Evolutionary conservation across 306 rosid genomes (phyloP).

Genomic region (apple (Malus domestica)): ASM211411v1 NC_041795.1:3159001-3159500

Average conservation of each 20-base stretch:
- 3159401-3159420: too few relatives aligned
- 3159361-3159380: background rate
- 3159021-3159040: too few relatives aligned
- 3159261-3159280: conserved; percentile 14
- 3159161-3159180: background rate
- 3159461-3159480: background rate
- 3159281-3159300: conserved; percentile 17
- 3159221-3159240: conserved; percentile 12
- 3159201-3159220: background rate
- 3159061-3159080: background rate
- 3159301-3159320: conserved; percentile 9
- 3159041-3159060: too few relatives aligned
- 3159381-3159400: too few relatives aligned
- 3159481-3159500: conserved; percentile 4
- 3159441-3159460: background rate
- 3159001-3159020: too few relatives aligned
- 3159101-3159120: background rate
- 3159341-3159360: background rate
- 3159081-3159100: too few relatives aligned
- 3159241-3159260: background rate
- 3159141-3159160: background rate
- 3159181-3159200: background rate
- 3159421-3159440: background rate
- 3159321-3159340: background rate
- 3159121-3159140: background rate